phyloP scores from a whole-genome alignment of 164 flowering plant genomes.

The Protea cynaroides region DNA sequence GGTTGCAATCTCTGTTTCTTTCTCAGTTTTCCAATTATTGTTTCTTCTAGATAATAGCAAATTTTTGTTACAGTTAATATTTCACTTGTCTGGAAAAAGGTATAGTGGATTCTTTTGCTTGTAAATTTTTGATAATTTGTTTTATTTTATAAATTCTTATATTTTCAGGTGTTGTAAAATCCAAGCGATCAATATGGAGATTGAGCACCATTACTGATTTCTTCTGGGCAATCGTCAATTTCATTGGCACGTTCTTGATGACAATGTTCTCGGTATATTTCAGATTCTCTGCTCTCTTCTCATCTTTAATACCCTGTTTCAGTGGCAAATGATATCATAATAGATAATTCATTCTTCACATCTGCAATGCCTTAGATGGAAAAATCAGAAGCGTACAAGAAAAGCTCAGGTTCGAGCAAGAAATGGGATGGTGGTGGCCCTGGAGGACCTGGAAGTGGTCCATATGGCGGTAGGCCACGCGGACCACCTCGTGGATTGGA shows the following conservation, averaged over 20 bases:
- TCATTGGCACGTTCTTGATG: slow-evolving; percentile 62
- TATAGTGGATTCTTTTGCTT: no score
- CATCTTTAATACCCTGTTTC: neutral
- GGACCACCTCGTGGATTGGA: slow-evolving; percentile 83
- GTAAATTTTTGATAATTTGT: no score
- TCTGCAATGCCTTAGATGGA: slow-evolving; percentile 57
- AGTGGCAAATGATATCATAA: neutral
- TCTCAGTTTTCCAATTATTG: no score
- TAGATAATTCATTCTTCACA: neutral
- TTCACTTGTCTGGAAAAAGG: no score
- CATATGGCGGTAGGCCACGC: slow-evolving; percentile 83
- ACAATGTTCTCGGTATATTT: slow-evolving; percentile 88
- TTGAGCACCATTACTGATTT: slow-evolving; percentile 72
- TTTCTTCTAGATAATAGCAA: no score
- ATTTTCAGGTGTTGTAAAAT: slow-evolving; percentile 77
- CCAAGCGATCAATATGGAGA: slow-evolving; percentile 85
- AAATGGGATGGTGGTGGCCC: slow-evolving; percentile 96
- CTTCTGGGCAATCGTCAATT: slow-evolving; percentile 73
- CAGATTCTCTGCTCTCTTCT: neutral
- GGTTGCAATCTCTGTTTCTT: no score
- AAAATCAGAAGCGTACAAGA: slow-evolving; percentile 83
- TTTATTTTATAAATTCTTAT: neutral
- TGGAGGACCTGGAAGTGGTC: slow-evolving; percentile 89
- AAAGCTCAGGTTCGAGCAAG: slow-evolving; percentile 66
- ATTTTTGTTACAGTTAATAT: no score